Conservation (phyloP, 163 green algal genomes). For the Scenedesmus sp. region DNA sequence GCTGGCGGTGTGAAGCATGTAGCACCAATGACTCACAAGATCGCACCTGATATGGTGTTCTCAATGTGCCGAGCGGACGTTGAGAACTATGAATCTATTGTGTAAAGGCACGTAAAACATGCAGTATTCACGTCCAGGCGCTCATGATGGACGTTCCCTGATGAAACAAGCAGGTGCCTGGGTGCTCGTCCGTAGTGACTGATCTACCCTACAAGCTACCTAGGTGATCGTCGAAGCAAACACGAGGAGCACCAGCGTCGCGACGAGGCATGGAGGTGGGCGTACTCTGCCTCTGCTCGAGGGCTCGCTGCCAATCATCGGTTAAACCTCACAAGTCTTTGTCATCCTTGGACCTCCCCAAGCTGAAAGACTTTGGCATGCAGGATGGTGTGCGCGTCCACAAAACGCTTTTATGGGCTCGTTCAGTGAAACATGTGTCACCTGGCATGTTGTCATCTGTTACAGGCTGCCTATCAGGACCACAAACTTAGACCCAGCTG, state of each 20-base stretch:
- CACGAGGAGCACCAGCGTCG: background rate
- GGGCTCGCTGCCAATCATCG: background rate
- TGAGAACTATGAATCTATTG: background rate
- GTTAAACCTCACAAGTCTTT: background rate
- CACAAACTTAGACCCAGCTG: too few species aligned
- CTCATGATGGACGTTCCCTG: background rate
- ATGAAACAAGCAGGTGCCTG: background rate
- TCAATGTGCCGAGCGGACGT: background rate
- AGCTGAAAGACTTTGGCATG: background rate
- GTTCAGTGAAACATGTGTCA: too few species aligned
- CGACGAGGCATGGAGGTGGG: background rate
- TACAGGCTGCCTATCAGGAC: too few species aligned
- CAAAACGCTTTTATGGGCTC: too few species aligned
- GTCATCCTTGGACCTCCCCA: background rate
- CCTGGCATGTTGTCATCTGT: too few species aligned
- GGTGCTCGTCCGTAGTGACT: background rate
- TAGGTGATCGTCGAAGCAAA: background rate
- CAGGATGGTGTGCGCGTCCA: too few species aligned
- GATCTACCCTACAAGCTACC: background rate
- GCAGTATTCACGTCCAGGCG: background rate
- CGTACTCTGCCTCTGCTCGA: background rate
- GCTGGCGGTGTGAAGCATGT: background rate
- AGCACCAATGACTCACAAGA: background rate
- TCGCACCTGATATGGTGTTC: background rate
- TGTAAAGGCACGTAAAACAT: background rate